Evolutionary conservation across 352 stramenopile species (phyloP).

Genomic region (Paralagenidium karlingii): DNA sequence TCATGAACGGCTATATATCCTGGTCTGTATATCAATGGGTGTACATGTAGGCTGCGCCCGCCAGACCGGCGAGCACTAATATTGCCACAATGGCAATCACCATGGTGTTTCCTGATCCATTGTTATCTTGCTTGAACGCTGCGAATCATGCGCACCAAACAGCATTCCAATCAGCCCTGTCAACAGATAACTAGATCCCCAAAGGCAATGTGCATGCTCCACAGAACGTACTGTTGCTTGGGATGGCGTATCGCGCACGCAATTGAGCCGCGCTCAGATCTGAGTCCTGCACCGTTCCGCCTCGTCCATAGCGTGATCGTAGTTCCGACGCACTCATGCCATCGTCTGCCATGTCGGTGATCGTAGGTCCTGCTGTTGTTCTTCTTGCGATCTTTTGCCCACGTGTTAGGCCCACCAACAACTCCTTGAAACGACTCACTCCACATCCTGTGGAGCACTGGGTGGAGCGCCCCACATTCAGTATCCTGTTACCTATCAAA

Average conservation of each 20-base stretch:
- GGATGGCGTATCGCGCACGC: slow-evolving; percentile 66
- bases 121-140: slow-evolving; percentile 60
- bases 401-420: no score
- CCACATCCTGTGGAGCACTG: no score
- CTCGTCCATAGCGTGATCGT: slow-evolving; percentile 58
- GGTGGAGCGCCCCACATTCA: no score
- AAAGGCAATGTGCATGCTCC: no score
- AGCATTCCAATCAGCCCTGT: no score
- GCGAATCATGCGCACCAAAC: no score
- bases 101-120: slow-evolving; percentile 22
- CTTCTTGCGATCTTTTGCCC: no score
- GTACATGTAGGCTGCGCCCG: slow-evolving; percentile 40
- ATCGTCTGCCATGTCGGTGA: no score
- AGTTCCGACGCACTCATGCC: slow-evolving; percentile 49
- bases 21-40: slow-evolving; percentile 8
- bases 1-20: background rate
- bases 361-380: no score
- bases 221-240: slow-evolving; percentile 52
- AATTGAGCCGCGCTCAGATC: slow-evolving; percentile 69
- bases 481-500: no score
- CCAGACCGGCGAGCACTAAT: slow-evolving; percentile 30
- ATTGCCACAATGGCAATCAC: slow-evolving; percentile 30
- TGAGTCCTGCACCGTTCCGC: slow-evolving; percentile 53
- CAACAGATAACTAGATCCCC: no score
- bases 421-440: no score